Conservation (phyloP, 306 rosid genomes). For the Quercus aquifolioides region DNA sequence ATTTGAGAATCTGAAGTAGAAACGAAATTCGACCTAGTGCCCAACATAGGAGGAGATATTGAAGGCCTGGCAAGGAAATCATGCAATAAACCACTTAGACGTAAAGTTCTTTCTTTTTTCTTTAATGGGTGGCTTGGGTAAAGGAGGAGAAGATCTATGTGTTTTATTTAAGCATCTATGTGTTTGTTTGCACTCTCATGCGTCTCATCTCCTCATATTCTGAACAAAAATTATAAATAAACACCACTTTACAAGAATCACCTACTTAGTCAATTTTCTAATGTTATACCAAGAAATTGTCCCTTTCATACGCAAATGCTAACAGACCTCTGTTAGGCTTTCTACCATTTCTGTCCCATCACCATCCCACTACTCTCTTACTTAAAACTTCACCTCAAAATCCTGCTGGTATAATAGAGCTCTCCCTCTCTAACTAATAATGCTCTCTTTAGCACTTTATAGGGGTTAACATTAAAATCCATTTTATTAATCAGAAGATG, state of each 20-base stretch:
- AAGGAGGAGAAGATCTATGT: not conserved
- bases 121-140: not conserved
- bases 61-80: constrained; percentile 37
- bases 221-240: not conserved
- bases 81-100: constrained; percentile 19
- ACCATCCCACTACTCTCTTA: not conserved
- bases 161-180: not conserved
- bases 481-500: not conserved
- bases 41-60: constrained; percentile 33
- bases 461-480: not conserved
- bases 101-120: not conserved
- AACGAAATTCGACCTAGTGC: constrained; percentile 22
- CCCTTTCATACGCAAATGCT: not conserved
- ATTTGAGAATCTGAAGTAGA: constrained; percentile 21
- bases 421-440: not conserved
- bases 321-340: not conserved
- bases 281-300: not conserved
- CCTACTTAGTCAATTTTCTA: not conserved
- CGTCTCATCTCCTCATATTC: not conserved
- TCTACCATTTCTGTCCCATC: not conserved
- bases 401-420: not conserved
- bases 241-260: not conserved
- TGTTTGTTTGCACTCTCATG: not conserved
- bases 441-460: not conserved
- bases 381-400: not conserved